Evolutionary conservation across 352 stramenopile genomes (phyloP), one percentile per base, ranked within the genome.

Genomic region (Globisporangium recalcitrans): DNA sequence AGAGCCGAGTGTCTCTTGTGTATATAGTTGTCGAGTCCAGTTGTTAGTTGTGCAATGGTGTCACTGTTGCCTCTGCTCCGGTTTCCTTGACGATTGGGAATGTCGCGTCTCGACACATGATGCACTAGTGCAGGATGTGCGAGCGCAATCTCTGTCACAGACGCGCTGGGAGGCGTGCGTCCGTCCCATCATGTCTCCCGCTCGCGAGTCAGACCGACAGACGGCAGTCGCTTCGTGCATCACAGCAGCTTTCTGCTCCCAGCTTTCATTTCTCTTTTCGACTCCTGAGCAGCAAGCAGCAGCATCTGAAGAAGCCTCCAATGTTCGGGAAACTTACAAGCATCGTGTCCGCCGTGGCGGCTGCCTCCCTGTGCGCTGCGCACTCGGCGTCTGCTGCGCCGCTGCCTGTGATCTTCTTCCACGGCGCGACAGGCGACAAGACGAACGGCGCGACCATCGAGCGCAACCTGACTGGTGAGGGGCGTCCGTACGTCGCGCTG

Each of bases 361-460:
- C 19, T 11, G 19, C 19, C 22, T 54, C 27, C 27, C 11, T 54
- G 1, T 54, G 48, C 27, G 48, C 16, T 16, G 22, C 22, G 16
- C 48, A 54, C 3, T 54, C 48, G 49, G 49, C 49, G n/a, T 26
- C 55, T 42, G 55, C 16, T 9, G 4, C 16, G 4, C 27, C 16
- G 19, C 40, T 49, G 3, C 77, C 77, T 1, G 59, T 80, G 10
- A 64, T 86, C 63, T 82, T 82, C 64, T 83, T 86, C 58, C 77
- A 84, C 62, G 73, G 77, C 11, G 44, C 74, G 56, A 74, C 66
- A 0, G 36, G 32, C 13, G 74, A 76, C 52, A 52, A 52, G 19
- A 64, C 34, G 1, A 58, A 65, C 48, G 73, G 64, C 8, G 4
- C 47, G 59, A 62, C 69, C 44, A 60, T 72, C 31, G 32, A 71